Percentiles rank a stretch among this genome's conserved stretches.
These are phyloP conservation scores for Fusarium sterilihyphosum DNA, from an alignment of 2,329 filamentous ascomycete genomes.

Conservation along the genomic window DNA sequence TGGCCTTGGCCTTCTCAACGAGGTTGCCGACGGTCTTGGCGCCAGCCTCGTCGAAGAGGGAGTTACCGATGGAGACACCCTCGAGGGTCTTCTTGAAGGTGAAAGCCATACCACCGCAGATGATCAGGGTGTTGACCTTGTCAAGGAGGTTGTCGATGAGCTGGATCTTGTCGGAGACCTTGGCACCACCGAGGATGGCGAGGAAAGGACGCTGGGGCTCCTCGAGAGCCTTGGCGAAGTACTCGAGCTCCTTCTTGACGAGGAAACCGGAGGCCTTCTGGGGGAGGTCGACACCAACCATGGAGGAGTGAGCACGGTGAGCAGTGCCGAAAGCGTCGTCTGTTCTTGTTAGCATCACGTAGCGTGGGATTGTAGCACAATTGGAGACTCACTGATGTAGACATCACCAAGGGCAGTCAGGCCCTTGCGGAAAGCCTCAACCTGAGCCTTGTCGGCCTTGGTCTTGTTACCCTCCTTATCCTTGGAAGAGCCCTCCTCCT, in stretches of 20 bases:
- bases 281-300: conserved; percentile 95
- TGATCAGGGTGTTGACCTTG: conserved; percentile 96
- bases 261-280: conserved; percentile 98
- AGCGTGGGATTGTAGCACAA: neutral
- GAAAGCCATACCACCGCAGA: conserved; percentile 98
- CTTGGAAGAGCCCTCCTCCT: conserved; percentile 97
- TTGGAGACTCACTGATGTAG: conserved; percentile 83
- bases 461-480: conserved; percentile 95
- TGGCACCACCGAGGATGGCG: conserved; percentile 96
- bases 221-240: conserved; percentile 98
- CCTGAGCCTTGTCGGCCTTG: conserved; percentile 94
- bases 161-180: conserved; percentile 99
- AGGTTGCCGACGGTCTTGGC: conserved; percentile 89
- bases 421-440: conserved; percentile 93
- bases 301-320: conserved; percentile 98
- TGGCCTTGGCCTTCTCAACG: conserved; percentile 94
- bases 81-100: conserved; percentile 99
- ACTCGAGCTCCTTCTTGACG: conserved; percentile 99
- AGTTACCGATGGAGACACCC: conserved; percentile 87
- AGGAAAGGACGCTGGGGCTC: conserved; percentile 94
- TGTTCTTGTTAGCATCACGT: conserved; percentile 51
- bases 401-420: conserved; percentile 94
- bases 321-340: conserved; percentile 99
- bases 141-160: conserved; percentile 98
- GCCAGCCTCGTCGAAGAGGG: conserved; percentile 92